phyloP scores from a whole-genome alignment of 2,329 filamentous ascomycete species.

The Hymenoscyphus albidus region DNA sequence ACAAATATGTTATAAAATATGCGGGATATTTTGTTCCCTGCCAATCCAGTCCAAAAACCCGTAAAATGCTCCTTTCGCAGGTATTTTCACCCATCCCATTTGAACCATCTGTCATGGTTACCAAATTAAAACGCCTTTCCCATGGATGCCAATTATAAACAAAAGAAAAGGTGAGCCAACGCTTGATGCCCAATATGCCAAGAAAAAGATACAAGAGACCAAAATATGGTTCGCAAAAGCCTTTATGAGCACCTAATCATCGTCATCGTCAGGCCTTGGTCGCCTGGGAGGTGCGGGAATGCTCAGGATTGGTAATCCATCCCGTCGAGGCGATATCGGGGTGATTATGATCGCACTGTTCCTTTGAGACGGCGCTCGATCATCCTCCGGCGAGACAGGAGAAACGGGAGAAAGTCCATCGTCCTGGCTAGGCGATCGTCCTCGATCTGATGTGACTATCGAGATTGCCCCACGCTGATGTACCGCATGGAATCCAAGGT shows the following conservation, averaged over 20 bases:
- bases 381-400: conserved; percentile 8
- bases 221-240: neutral
- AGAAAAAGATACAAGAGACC: neutral
- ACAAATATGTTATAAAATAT: neutral
- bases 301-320: conserved; percentile 26
- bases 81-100: neutral
- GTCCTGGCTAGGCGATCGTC: conserved; percentile 16
- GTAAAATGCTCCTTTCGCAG: neutral
- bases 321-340: conserved; percentile 19
- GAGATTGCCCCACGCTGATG: conserved; percentile 31
- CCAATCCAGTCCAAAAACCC: neutral
- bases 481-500: conserved; percentile 24
- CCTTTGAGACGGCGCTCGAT: conserved; percentile 15
- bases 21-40: neutral
- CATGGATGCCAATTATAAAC: neutral
- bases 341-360: conserved; percentile 18
- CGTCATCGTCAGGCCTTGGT: conserved; percentile 20
- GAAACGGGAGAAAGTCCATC: conserved; percentile 12
- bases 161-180: neutral
- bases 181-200: neutral
- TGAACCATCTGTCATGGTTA: neutral
- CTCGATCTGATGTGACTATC: conserved; percentile 23
- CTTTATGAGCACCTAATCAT: neutral
- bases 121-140: neutral
- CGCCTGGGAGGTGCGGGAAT: conserved; percentile 33